phyloP scores from a whole-genome alignment of 352 stramenopile species.

The Phytophthora kernoviae region DNA sequence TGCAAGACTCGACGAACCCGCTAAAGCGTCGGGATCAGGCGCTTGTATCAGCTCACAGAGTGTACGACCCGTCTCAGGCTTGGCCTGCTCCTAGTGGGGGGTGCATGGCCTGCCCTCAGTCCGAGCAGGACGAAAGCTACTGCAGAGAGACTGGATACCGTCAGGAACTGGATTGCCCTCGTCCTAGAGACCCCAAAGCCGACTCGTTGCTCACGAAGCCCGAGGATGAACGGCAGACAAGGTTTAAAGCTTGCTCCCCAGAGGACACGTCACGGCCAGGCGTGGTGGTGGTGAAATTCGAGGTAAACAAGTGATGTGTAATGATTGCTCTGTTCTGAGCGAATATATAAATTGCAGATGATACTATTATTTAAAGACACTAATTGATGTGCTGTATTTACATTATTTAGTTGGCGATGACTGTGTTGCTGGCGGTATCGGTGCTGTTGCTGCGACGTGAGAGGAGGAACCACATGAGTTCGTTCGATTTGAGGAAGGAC shows the following conservation, averaged over 20 bases:
- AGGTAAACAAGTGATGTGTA: slow-evolving; percentile 47
- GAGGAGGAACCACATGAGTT: slow-evolving; percentile 77
- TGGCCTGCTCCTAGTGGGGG: slow-evolving; percentile 62
- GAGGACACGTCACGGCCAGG: slow-evolving; percentile 43
- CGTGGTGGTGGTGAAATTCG: slow-evolving; percentile 65
- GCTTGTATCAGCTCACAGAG: slow-evolving; percentile 42
- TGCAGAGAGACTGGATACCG: slow-evolving; percentile 73
- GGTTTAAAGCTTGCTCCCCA: slow-evolving; percentile 60
- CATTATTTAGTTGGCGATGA: slow-evolving; percentile 57
- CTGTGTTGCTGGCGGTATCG: slow-evolving; percentile 42
- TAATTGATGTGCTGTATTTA: background rate
- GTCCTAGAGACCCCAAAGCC: slow-evolving; percentile 25
- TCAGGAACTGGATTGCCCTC: slow-evolving; percentile 69
- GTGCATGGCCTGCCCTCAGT: slow-evolving; percentile 58
- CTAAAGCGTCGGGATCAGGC: slow-evolving; percentile 35
- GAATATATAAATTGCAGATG: slow-evolving; percentile 4
- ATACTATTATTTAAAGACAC: background rate
- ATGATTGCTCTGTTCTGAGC: background rate
- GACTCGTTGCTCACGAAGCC: slow-evolving; percentile 24
- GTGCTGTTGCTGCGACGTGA: slow-evolving; percentile 61
- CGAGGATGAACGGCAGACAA: slow-evolving; percentile 39
- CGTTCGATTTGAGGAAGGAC: slow-evolving; percentile 79
- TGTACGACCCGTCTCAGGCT: slow-evolving; percentile 66
- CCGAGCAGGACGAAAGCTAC: slow-evolving; percentile 68
- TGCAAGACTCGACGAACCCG: slow-evolving; percentile 30